These are phyloP conservation scores for Agrocybe praecox DNA, from an alignment of 768 basidiomycete genomes.

Conservation along the genomic window DNA sequence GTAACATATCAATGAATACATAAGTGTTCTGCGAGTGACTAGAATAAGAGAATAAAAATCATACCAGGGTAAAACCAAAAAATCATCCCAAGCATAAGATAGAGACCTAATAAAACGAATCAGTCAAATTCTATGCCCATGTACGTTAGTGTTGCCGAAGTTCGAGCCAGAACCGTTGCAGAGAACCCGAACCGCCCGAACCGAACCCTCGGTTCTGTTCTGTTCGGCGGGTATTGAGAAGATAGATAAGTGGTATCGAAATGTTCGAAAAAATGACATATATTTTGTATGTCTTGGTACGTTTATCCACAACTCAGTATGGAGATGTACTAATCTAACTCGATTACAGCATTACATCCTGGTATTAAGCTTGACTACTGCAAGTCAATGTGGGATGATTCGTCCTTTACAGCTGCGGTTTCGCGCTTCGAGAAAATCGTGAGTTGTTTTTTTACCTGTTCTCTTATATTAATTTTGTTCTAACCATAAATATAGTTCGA, in stretches of 20 bases:
- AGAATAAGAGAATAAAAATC: background rate
- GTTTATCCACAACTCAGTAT: background rate
- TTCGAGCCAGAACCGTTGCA: too few species aligned
- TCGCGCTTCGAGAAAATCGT: conserved; percentile 17
- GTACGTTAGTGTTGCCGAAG: too few species aligned
- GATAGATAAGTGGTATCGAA: conserved; percentile 27
- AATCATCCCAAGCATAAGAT: conserved; percentile 69
- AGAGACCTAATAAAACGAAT: too few species aligned
- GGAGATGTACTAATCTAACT: conserved; percentile 9
- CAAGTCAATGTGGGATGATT: conserved; percentile 17
- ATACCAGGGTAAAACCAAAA: conserved; percentile 66
- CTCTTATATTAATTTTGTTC: background rate
- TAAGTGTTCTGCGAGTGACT: too few species aligned
- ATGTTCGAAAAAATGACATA: conserved; percentile 21
- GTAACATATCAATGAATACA: too few species aligned
- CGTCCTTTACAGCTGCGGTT: conserved; percentile 7
- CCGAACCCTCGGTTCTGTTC: too few species aligned
- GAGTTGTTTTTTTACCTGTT: conserved; percentile 9
- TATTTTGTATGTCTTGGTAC: conserved; percentile 28
- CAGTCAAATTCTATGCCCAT: too few species aligned
- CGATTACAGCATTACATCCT: conserved; percentile 13
- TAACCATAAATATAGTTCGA: conserved; percentile 18
- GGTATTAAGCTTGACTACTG: conserved; percentile 21
- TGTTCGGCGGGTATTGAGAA: conserved; percentile 27
- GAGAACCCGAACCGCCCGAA: too few species aligned